A percentile compares a stretch with the other conserved stretches of the same genome.
Evolutionary conservation across 345 rosid species (phyloP).

Genomic region (Acer campestre): DNA sequence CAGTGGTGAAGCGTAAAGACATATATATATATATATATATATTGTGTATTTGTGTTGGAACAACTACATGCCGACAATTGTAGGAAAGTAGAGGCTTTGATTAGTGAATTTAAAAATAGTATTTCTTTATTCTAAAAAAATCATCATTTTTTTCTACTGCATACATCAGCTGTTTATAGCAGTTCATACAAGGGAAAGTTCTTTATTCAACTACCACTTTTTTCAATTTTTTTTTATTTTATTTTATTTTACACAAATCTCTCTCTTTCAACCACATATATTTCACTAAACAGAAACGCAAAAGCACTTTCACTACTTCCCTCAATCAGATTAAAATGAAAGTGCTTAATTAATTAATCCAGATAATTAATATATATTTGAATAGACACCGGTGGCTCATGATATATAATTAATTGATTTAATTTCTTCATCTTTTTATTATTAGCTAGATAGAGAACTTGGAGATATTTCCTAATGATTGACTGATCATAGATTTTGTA

Average conservation of each 20-base stretch:
- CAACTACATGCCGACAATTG: not conserved
- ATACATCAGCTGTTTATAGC: not conserved
- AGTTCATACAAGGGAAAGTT: not conserved
- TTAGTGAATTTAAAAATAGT: not conserved
- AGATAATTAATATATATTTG: too few species aligned
- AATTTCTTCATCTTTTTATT: not conserved
- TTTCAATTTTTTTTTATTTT: not conserved
- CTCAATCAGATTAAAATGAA: too few species aligned
- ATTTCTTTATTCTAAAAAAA: not conserved
- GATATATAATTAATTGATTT: not conserved
- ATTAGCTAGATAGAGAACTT: too few species aligned
- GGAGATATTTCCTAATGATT: not conserved
- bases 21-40: too few species aligned
- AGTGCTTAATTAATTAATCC: too few species aligned
- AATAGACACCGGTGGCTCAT: not conserved
- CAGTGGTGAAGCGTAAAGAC: too few species aligned
- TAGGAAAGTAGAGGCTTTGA: not conserved
- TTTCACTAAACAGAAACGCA: too few species aligned
- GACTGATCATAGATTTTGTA: not conserved
- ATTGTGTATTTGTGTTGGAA: too few species aligned
- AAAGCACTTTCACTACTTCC: too few species aligned
- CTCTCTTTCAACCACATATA: not conserved
- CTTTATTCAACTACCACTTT: not conserved
- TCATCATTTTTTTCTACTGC: not conserved
- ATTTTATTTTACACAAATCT: not conserved